Base-by-base conservation (phyloP, 2,329 filamentous ascomycete genomes). In the Neofusicoccum parvum region DNA sequence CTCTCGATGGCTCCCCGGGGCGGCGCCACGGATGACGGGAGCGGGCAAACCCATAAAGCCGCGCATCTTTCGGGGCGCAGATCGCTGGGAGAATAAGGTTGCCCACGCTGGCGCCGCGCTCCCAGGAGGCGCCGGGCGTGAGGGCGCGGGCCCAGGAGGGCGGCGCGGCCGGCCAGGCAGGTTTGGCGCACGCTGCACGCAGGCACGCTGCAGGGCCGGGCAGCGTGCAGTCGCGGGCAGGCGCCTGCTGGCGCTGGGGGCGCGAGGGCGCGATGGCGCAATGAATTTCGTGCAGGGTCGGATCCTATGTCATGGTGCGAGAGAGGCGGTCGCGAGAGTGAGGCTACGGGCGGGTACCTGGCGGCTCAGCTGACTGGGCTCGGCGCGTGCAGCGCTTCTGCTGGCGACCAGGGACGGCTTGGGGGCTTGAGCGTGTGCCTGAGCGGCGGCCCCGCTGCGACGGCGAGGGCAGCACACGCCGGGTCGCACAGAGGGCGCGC, bases 401-500 rank as follows among this genome's bases (percentile, higher is more conserved):
- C 23, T 36, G 39, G 37, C 10, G 27, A 37, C 53, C 17, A 41
- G 53, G 37, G 36, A 43, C 17, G 37, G 37, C 53, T 32, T 15
- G 37, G 10, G 37, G 10, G 37, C 37, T 17, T 45, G 39, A 34
- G 56, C 41, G 41, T 48, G 56, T 60, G 56, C 56, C 56, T 60
- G 41, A 37, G 41, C 56, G 54, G 39, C 37, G 39, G 37, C 41
- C 41, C 54, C 54, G 54, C 54, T 59, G 54, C 54, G 53, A 56
- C 53, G 27, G 54, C 54, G 54, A 59, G 54, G 54, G 54, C 54
- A 59, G 39, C 54, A 46, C 39, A 43, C 36, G 54, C 54, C 56
- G 43, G 56, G 56, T 60, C 56, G 56, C 56, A 60, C 56, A 60
- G 56, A 60, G 43, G 54, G 56, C 56, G 56, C 32, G 56, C 56